phyloP scores from a whole-genome alignment of 371 early-diverging fungal species.

The Lichtheimia hyalospora region DNA sequence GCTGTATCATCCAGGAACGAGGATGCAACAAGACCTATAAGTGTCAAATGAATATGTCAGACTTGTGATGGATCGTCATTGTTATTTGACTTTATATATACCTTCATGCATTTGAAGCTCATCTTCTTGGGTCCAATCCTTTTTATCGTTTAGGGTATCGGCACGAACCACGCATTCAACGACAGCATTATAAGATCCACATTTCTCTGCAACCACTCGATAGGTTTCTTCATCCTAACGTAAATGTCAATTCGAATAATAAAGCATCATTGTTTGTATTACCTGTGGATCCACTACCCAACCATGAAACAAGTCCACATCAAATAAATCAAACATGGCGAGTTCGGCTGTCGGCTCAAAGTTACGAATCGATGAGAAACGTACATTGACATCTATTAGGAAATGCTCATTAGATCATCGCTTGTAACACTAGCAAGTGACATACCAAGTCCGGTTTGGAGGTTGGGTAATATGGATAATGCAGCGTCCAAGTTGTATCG shows the following conservation, averaged over 20 bases:
- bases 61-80: background rate
- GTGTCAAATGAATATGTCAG: background rate
- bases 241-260: background rate
- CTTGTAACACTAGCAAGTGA: background rate
- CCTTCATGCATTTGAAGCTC: conserved; percentile 35
- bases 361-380: conserved; percentile 71
- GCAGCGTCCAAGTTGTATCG: conserved; percentile 43
- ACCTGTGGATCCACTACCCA: conserved; percentile 83
- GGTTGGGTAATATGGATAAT: conserved; percentile 52
- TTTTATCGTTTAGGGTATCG: conserved; percentile 46
- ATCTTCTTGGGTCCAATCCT: conserved; percentile 19
- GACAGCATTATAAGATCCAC: conserved; percentile 73
- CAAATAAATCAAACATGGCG: conserved; percentile 78
- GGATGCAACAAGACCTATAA: conserved; percentile 51
- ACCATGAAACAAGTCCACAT: conserved; percentile 84
- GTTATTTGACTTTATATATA: conserved; percentile 1
- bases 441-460: conserved; percentile 50
- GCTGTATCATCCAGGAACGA: conserved; percentile 75
- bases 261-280: background rate
- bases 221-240: conserved; percentile 53
- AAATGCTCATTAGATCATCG: no score
- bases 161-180: conserved; percentile 78
- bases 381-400: conserved; percentile 76
- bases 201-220: conserved; percentile 51
- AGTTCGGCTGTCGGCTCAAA: conserved; percentile 80